Conservation (phyloP, 2,329 filamentous ascomycete species). For the Ilyonectria robusta region DNA sequence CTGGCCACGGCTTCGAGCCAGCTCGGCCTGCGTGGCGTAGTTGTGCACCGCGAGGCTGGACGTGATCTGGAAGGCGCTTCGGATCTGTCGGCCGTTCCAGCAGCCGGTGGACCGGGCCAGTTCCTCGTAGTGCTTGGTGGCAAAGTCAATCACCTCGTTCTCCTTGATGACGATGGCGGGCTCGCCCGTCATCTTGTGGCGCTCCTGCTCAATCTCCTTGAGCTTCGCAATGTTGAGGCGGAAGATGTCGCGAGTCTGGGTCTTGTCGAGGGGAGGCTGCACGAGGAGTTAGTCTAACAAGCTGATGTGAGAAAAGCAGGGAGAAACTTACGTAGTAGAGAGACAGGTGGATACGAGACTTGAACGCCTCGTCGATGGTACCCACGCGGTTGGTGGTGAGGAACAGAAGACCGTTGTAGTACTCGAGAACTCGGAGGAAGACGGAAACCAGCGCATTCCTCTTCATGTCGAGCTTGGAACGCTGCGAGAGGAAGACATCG, state of each 20-base stretch:
- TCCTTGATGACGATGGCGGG: constrained; percentile 53
- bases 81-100: constrained; percentile 58
- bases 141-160: constrained; percentile 54
- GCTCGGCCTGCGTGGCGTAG: constrained; percentile 49
- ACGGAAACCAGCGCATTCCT: constrained; percentile 58
- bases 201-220: constrained; percentile 54
- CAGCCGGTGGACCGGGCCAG: constrained; percentile 46
- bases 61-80: constrained; percentile 55
- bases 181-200: constrained; percentile 54
- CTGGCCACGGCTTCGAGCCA: constrained; percentile 51
- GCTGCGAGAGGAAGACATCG: constrained; percentile 52
- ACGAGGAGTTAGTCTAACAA: background rate
- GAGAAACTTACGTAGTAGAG: constrained; percentile 55
- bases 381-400: constrained; percentile 67
- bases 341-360: constrained; percentile 62
- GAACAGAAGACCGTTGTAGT: constrained; percentile 63
- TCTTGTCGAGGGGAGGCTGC: constrained; percentile 54
- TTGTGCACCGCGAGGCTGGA: constrained; percentile 56
- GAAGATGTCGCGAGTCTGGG: constrained; percentile 59
- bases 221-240: constrained; percentile 57
- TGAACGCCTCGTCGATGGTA: constrained; percentile 64
- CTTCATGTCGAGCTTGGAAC: constrained; percentile 50
- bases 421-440: constrained; percentile 63
- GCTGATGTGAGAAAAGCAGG: background rate
- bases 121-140: constrained; percentile 51